Evolutionary conservation across 164 flowering plant genomes (phyloP).

Genomic region (Dillenia turbinata): DNA sequence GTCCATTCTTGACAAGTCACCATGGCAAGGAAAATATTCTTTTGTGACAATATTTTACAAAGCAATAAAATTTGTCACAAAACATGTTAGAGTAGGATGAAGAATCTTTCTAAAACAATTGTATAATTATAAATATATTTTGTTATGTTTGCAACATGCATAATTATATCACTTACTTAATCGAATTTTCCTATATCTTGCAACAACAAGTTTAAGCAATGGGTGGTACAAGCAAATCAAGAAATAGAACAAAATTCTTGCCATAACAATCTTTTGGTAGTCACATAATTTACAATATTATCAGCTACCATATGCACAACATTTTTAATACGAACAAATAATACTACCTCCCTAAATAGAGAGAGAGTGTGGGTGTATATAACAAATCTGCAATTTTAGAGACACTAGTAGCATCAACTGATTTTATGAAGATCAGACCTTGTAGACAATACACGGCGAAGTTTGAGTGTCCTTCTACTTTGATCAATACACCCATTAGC

Average conservation of each 20-base stretch:
- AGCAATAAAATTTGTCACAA: too few species aligned
- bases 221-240: conserved; percentile 1
- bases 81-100: not conserved
- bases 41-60: not conserved
- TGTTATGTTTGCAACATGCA: not conserved
- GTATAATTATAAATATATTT: not conserved
- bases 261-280: not conserved
- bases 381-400: too few species aligned
- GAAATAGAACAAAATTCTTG: conserved; percentile 1
- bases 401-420: too few species aligned
- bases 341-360: conserved; percentile 5
- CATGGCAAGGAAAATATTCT: conserved; percentile 1
- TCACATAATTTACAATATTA: conserved; percentile 6
- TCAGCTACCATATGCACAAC: too few species aligned
- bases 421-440: too few species aligned
- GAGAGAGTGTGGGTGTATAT: too few species aligned
- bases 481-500: too few species aligned
- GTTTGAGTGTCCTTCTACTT: too few species aligned
- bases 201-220: conserved; percentile 5
- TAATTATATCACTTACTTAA: not conserved
- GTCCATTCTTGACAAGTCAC: conserved; percentile 3
- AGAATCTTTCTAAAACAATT: not conserved
- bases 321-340: too few species aligned
- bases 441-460: too few species aligned
- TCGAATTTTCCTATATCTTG: conserved; percentile 5